A percentile compares a stretch with the other conserved stretches of the same genome.
Evolutionary conservation across 768 basidiomycete species (phyloP).

Genomic region (Russula foetens): DNA sequence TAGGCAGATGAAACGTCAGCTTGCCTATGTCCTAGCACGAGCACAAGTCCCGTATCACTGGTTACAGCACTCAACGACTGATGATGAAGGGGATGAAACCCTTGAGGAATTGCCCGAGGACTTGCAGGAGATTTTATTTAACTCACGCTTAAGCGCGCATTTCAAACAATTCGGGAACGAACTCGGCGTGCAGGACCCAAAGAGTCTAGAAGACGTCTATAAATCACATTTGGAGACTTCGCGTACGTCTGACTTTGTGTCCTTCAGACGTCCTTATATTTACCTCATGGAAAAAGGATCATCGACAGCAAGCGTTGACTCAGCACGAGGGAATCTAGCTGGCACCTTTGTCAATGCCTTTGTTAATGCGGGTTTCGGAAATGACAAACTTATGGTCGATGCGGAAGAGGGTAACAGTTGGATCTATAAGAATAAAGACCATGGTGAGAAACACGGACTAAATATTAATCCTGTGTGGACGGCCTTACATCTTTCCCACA

Average conservation of each 20-base stretch:
- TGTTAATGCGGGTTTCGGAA: conserved; percentile 96
- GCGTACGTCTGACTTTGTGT: conserved; percentile 36
- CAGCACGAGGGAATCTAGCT: conserved; percentile 88
- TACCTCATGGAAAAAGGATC: conserved; percentile 37
- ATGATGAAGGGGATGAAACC: conserved; percentile 45
- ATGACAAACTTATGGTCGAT: conserved; percentile 97
- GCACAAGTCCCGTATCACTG: conserved; percentile 88
- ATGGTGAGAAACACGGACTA: conserved; percentile 45
- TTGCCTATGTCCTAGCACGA: conserved; percentile 89
- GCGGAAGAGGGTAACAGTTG: conserved; percentile 95
- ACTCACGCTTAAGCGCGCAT: conserved; percentile 70
- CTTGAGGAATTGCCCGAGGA: conserved; percentile 69
- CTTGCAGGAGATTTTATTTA: conserved; percentile 78
- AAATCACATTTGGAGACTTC: conserved; percentile 92
- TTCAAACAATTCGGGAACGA: conserved; percentile 94
- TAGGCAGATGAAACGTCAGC: conserved; percentile 88
- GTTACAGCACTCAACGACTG: conserved; percentile 52
- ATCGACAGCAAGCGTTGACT: conserved; percentile 74
- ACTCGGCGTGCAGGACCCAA: conserved; percentile 81
- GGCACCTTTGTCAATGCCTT: conserved; percentile 99
- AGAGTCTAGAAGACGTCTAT: conserved; percentile 94
- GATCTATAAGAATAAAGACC: conserved; percentile 99
- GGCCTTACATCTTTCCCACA: conserved; percentile 25
- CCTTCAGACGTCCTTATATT: not conserved
- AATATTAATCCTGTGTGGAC: not conserved